phyloP scores from a whole-genome alignment of 2,329 filamentous ascomycete species.

The Neonectria faginata region DNA sequence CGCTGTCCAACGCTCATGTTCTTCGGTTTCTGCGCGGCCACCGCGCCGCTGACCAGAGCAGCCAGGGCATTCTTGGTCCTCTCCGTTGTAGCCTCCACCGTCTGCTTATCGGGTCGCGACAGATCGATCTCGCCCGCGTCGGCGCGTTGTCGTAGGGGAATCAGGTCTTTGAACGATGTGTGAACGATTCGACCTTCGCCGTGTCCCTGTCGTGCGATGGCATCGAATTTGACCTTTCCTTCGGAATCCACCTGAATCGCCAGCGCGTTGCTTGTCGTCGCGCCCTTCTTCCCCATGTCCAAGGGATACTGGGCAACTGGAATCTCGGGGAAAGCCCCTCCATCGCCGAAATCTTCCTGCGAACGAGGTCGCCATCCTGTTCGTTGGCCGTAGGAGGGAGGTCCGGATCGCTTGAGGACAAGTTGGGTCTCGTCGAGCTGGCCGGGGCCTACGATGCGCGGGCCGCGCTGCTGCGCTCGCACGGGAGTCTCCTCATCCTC shows the following conservation, averaged over 20 bases:
- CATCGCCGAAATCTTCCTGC: slow-evolving; percentile 94
- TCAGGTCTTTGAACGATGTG: slow-evolving; percentile 95
- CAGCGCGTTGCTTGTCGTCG: slow-evolving; percentile 83
- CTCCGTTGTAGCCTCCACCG: slow-evolving; percentile 86
- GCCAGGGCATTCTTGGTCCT: slow-evolving; percentile 89
- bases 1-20: slow-evolving; percentile 85
- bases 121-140: slow-evolving; percentile 93
- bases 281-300: slow-evolving; percentile 88
- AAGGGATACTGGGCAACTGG: slow-evolving; percentile 94
- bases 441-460: slow-evolving; percentile 82
- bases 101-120: slow-evolving; percentile 84
- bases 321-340: slow-evolving; percentile 94
- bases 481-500: slow-evolving; percentile 85
- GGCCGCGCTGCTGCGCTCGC: slow-evolving; percentile 80
- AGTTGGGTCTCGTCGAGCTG: slow-evolving; percentile 89
- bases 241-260: slow-evolving; percentile 92
- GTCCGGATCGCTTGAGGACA: slow-evolving; percentile 83
- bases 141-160: slow-evolving; percentile 91
- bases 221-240: slow-evolving; percentile 96
- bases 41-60: slow-evolving; percentile 83
- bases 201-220: slow-evolving; percentile 91
- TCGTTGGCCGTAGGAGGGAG: slow-evolving; percentile 88
- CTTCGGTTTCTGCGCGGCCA: slow-evolving; percentile 95
- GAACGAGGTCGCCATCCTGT: slow-evolving; percentile 89
- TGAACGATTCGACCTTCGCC: slow-evolving; percentile 87